A percentile compares a stretch with the other conserved stretches of the same genome.
Evolutionary conservation across 805 yeast species (phyloP).

Genomic region (Candida maris): DNA sequence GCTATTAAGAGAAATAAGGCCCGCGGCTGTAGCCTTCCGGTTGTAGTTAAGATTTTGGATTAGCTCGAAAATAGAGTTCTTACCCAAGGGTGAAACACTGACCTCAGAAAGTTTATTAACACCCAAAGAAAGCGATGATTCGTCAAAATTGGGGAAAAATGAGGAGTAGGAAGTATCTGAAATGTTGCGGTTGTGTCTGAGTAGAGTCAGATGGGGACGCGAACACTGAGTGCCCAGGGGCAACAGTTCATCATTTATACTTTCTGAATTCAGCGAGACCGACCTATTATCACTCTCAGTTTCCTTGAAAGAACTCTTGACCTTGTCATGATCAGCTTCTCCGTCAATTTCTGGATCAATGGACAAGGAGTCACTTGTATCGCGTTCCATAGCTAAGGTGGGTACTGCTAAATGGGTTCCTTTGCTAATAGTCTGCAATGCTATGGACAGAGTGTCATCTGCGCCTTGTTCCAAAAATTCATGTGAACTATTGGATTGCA

Average conservation of each 20-base stretch:
- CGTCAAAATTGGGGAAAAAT: conserved; percentile 32
- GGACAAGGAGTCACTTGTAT: too few species aligned
- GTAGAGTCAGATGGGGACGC: conserved; percentile 3
- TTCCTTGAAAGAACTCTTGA: background rate
- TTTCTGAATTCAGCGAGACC: conserved; percentile 12
- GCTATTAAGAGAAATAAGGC: conserved; percentile 27
- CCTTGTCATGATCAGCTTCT: background rate
- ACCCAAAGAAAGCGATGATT: conserved; percentile 36
- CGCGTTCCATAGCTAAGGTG: too few species aligned
- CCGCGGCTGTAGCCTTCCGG: conserved; percentile 27
- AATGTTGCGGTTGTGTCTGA: conserved; percentile 18
- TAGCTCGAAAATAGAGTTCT: conserved; percentile 74
- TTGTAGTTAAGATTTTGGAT: conserved; percentile 56
- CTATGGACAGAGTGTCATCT: too few species aligned
- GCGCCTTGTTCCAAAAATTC: too few species aligned
- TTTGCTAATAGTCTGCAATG: too few species aligned
- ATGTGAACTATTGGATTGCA: too few species aligned
- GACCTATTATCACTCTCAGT: background rate
- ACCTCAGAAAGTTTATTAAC: conserved; percentile 37
- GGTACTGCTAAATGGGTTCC: too few species aligned
- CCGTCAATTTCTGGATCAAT: background rate
- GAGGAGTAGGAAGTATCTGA: conserved; percentile 27
- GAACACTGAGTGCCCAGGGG: conserved; percentile 3
- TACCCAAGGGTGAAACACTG: conserved; percentile 55
- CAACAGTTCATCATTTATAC: conserved; percentile 15